phyloP scores from a whole-genome alignment of 2,329 filamentous ascomycete species.

The Penicillium sp. region DNA sequence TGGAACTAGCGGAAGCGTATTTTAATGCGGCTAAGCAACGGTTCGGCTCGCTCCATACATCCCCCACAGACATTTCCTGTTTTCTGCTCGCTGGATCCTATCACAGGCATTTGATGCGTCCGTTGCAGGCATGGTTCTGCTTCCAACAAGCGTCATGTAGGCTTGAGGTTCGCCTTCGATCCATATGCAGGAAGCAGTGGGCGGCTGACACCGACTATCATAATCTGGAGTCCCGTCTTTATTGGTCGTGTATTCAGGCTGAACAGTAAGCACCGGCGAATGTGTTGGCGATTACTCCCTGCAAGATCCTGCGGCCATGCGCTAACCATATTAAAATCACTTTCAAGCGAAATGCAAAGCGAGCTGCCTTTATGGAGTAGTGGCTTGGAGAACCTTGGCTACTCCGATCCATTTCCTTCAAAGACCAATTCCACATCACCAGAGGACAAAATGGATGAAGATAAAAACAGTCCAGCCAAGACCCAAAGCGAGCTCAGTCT shows the following conservation, averaged over 20 bases:
- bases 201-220: conserved; percentile 18
- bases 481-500: conserved; percentile 4
- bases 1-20: conserved; percentile 18
- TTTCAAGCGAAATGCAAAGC: conserved; percentile 18
- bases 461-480: conserved; percentile 1
- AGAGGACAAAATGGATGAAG: conserved; percentile 11
- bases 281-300: background rate
- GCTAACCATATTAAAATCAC: background rate
- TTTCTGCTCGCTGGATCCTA: conserved; percentile 20
- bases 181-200: conserved; percentile 19
- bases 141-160: conserved; percentile 22
- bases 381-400: conserved; percentile 16
- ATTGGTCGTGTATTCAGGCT: conserved; percentile 23
- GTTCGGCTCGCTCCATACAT: conserved; percentile 18
- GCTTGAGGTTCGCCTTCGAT: conserved; percentile 19
- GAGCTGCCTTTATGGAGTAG: conserved; percentile 21
- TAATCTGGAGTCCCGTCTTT: conserved; percentile 20
- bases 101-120: conserved; percentile 18
- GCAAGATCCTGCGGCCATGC: background rate
- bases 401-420: conserved; percentile 18
- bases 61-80: conserved; percentile 19
- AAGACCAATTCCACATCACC: conserved; percentile 7
- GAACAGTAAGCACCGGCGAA: conserved; percentile 14
- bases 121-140: conserved; percentile 21
- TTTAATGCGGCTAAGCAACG: conserved; percentile 21